phyloP scores from a whole-genome alignment of 2,329 filamentous ascomycete genomes.

The Aotearoamyces nothofagi region DNA sequence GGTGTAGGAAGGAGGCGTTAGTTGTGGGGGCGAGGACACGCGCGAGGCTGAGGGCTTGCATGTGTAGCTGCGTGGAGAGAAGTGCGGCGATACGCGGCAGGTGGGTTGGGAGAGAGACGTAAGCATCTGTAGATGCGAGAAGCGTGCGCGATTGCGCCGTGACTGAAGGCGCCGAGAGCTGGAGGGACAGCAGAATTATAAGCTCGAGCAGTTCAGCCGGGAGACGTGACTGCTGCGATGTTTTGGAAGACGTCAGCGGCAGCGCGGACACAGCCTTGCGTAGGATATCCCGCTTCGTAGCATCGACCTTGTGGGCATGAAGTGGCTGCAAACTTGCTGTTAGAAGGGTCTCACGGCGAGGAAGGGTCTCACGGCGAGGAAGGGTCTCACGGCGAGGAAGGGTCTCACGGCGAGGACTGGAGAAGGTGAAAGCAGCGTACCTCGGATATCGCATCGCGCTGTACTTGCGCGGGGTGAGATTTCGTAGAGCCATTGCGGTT shows the following conservation, averaged over 20 bases:
- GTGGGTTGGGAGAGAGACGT: conserved; percentile 29
- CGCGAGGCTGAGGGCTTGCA: conserved; percentile 31
- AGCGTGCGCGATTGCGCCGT: conserved; percentile 23
- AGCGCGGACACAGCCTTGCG: conserved; percentile 31
- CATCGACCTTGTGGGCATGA: conserved; percentile 22
- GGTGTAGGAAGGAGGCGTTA: conserved; percentile 37
- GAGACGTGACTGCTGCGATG: conserved; percentile 12
- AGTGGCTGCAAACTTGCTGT: too few species aligned
- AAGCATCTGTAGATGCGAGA: conserved; percentile 33
- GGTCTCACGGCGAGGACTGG: too few species aligned
- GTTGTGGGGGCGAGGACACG: conserved; percentile 32
- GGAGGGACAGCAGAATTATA: conserved; percentile 35
- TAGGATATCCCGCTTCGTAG: conserved; percentile 35
- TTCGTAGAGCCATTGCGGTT: conserved; percentile 43
- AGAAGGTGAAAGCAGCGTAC: too few species aligned
- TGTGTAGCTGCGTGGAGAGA: conserved; percentile 32
- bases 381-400: too few species aligned
- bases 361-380: too few species aligned
- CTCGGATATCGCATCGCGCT: conserved; percentile 32
- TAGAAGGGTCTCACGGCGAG: too few species aligned
- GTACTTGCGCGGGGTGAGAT: conserved; percentile 31
- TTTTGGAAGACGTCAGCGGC: conserved; percentile 16
- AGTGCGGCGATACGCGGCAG: conserved; percentile 31
- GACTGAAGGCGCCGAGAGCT: conserved; percentile 21
- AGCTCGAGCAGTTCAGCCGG: conserved; percentile 34